phyloP scores from a whole-genome alignment of 176 grass and related monocot species.

The Phoenix roebelenii region DNA sequence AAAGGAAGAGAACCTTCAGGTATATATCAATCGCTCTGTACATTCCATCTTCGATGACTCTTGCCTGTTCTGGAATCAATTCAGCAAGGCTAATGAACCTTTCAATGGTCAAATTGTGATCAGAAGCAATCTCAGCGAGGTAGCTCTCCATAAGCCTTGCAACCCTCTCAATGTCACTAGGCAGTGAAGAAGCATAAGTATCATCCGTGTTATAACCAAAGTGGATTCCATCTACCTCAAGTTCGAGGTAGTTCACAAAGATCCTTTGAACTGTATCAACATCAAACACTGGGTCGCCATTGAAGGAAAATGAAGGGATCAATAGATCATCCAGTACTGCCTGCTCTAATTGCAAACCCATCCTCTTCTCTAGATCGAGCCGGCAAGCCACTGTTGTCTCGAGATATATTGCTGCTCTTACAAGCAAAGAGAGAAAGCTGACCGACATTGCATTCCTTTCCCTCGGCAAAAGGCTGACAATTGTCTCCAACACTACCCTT shows the following conservation, averaged over 20 bases:
- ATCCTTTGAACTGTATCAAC: conserved; percentile 76
- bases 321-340: conserved; percentile 80
- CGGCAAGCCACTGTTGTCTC: conserved; percentile 81
- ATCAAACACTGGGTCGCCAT: conserved; percentile 35
- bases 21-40: conserved; percentile 94
- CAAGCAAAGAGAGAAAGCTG: conserved; percentile 86
- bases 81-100: conserved; percentile 61
- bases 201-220: conserved; percentile 72
- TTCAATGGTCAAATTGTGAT: conserved; percentile 45
- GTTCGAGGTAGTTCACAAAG: conserved; percentile 65
- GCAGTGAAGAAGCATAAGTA: conserved; percentile 42
- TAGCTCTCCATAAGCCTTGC: conserved; percentile 79
- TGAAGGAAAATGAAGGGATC: conserved; percentile 43
- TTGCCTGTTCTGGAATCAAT: conserved; percentile 61
- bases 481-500: conserved; percentile 62
- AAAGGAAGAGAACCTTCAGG: conserved; percentile 44
- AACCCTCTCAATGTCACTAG: conserved; percentile 32
- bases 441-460: conserved; percentile 72
- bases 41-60: conserved; percentile 81
- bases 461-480: conserved; percentile 71
- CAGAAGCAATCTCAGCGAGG: conserved; percentile 74
- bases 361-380: conserved; percentile 76
- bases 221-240: conserved; percentile 37
- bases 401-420: conserved; percentile 54
- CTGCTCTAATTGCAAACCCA: conserved; percentile 59